phyloP scores from a whole-genome alignment of 2,329 filamentous ascomycete species.

The Acrocalymma vagum region DNA sequence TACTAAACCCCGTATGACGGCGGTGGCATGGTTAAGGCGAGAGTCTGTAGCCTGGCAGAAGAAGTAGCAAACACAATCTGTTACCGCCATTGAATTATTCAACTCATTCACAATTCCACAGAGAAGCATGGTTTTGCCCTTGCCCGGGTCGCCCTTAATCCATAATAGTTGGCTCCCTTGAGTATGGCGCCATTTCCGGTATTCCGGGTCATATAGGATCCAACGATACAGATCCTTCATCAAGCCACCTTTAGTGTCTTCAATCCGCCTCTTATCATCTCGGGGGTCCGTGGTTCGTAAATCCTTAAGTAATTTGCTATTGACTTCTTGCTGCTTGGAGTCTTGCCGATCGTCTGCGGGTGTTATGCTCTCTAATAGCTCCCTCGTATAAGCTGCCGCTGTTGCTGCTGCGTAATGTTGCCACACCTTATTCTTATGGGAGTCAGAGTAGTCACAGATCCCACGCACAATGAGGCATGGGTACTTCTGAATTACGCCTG shows the following conservation, averaged over 20 bases:
- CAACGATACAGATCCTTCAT: constrained; percentile 9
- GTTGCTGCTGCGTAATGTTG: no score
- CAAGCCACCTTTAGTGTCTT: constrained; percentile 6
- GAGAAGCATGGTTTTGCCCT: constrained; percentile 12
- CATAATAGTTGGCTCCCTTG: constrained; percentile 1
- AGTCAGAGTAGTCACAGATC: no score
- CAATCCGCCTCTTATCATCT: constrained; percentile 9
- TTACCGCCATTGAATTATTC: no score
- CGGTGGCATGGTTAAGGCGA: constrained; percentile 51
- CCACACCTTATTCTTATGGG: no score
- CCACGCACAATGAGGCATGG: no score
- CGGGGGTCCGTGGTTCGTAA: constrained; percentile 13
- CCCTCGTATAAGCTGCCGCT: no score
- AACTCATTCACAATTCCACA: no score
- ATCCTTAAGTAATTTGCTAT: constrained; percentile 15
- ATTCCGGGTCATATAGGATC: constrained; percentile 9
- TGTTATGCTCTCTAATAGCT: no score
- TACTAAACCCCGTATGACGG: constrained; percentile 55
- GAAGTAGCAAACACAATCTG: constrained; percentile 46
- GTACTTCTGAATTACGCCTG: no score
- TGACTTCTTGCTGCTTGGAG: no score
- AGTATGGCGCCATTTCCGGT: constrained; percentile 4
- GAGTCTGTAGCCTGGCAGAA: no score
- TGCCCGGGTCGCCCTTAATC: constrained; percentile 8
- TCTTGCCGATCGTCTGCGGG: no score